Conservation (phyloP, 345 rosid genomes). For the Erodium maritimum region DNA sequence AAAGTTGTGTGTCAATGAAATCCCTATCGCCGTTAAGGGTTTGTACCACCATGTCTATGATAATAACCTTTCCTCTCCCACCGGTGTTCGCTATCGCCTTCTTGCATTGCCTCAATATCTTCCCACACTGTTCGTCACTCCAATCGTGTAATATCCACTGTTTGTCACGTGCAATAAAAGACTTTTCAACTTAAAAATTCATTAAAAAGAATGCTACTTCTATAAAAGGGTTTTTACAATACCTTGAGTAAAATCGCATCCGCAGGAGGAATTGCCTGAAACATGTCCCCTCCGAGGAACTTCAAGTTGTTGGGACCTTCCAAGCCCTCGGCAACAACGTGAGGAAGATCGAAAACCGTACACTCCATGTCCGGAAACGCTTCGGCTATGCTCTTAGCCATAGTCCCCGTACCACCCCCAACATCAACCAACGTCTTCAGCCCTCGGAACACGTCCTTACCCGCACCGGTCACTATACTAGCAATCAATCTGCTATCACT, state of each 20-base stretch:
- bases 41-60: conserved; percentile 5
- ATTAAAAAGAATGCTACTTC: too few relatives aligned
- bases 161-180: too few relatives aligned
- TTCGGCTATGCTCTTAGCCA: too few relatives aligned
- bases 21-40: background rate
- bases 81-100: background rate
- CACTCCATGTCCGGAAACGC: too few relatives aligned
- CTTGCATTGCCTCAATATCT: conserved; percentile 10
- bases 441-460: conserved; percentile 24
- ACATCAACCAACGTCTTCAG: conserved; percentile 28
- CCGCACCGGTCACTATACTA: conserved; percentile 9
- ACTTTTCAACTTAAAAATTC: too few relatives aligned
- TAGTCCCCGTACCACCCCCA: conserved; percentile 35
- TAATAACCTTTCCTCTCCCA: conserved; percentile 7
- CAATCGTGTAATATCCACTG: conserved; percentile 8
- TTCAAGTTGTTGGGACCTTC: too few relatives aligned
- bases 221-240: too few relatives aligned
- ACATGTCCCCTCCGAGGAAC: too few relatives aligned
- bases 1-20: conserved; percentile 6
- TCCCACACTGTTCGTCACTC: conserved; percentile 7
- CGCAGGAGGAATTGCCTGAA: too few relatives aligned
- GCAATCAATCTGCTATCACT: conserved; percentile 18
- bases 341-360: too few relatives aligned
- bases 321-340: too few relatives aligned
- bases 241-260: too few relatives aligned